phyloP scores from a whole-genome alignment of 2,329 filamentous ascomycete genomes.

The Sclerotinia subarctica region DNA sequence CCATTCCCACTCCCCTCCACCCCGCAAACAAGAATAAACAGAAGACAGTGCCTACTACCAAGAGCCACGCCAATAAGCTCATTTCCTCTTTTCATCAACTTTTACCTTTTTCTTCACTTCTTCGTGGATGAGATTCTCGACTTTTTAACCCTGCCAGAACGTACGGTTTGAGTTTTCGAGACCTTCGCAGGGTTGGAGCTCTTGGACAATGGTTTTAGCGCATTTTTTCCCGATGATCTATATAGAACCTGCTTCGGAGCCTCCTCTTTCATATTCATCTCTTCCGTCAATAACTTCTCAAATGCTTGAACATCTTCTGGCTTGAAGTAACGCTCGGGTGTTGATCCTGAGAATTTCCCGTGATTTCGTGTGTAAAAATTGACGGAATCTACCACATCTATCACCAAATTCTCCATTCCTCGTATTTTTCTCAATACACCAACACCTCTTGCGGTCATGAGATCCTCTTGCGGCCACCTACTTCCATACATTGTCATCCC shows the following conservation, averaged over 20 bases:
- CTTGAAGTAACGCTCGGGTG: background rate
- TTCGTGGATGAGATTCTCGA: background rate
- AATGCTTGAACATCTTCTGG: background rate
- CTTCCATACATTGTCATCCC: background rate
- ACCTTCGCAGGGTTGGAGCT: background rate
- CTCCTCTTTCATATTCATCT: background rate
- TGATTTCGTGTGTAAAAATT: no score
- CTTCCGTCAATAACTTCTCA: background rate
- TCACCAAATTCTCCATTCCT: slow-evolving; percentile 1
- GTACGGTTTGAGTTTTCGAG: background rate
- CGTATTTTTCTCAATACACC: background rate
- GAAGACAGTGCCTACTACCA: background rate
- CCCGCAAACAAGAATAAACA: no score
- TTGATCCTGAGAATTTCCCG: background rate
- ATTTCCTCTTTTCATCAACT: background rate
- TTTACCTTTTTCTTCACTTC: background rate
- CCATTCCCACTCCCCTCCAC: no score
- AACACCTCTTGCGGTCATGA: background rate
- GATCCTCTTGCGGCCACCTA: background rate
- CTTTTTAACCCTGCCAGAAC: background rate
- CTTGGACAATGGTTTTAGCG: background rate
- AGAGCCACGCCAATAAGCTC: background rate
- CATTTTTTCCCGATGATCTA: no score
- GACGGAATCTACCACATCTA: background rate
- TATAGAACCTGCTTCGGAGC: background rate